These are phyloP conservation scores for Teunomyces lycoperdinae DNA, from an alignment of 805 yeast species.

Conservation along the genomic window DNA sequence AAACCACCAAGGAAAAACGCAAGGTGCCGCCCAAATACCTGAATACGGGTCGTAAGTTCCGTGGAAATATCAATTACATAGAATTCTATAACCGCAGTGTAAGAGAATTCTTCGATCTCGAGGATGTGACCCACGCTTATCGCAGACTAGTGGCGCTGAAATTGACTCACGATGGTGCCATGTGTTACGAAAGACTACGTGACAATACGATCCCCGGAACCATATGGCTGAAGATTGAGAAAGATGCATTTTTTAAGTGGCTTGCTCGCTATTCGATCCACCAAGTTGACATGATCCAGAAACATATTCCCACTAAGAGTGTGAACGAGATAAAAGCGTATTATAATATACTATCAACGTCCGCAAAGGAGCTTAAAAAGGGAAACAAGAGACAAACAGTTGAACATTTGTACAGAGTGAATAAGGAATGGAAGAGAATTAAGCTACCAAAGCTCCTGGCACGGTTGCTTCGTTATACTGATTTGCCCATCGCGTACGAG, in stretches of 20 bases:
- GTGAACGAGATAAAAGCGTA: constrained; percentile 44
- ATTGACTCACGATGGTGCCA: constrained; percentile 13
- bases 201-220: constrained; percentile 15
- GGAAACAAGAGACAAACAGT: background rate
- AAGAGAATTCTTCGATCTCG: constrained; percentile 15
- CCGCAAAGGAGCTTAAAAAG: constrained; percentile 14
- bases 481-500: constrained; percentile 54
- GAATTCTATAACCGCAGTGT: constrained; percentile 28
- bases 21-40: background rate
- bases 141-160: constrained; percentile 1
- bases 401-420: constrained; percentile 8
- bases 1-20: background rate
- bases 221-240: constrained; percentile 48
- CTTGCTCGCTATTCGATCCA: constrained; percentile 50
- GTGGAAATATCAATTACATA: constrained; percentile 28
- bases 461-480: constrained; percentile 34
- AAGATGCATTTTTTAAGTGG: constrained; percentile 49
- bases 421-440: constrained; percentile 3
- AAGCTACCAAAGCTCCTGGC: constrained; percentile 9
- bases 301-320: constrained; percentile 41
- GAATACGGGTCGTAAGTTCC: constrained; percentile 13
- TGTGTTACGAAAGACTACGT: constrained; percentile 9
- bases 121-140: background rate
- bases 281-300: constrained; percentile 39
- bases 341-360: constrained; percentile 36